Conservation (phyloP, 2,329 filamentous ascomycete genomes). For the Metarhizium album region DNA sequence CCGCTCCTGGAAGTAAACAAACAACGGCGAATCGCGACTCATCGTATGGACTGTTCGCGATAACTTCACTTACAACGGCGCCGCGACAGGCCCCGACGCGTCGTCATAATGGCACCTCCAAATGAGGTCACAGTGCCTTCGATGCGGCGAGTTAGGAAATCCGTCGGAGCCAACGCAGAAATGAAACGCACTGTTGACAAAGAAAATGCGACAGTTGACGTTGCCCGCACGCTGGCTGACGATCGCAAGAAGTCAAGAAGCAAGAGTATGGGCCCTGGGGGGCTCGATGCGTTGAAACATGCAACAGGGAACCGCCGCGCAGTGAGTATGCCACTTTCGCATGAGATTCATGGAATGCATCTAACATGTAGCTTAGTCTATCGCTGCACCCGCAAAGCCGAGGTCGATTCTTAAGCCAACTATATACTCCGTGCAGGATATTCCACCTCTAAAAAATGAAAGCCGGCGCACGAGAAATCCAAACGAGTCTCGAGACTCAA, state of each 20-base stretch:
- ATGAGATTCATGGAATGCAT: neutral
- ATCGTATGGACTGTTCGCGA: neutral
- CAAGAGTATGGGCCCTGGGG: conserved; percentile 92
- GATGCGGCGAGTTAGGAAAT: conserved; percentile 55
- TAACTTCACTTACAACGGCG: conserved; percentile 4
- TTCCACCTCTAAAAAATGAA: conserved; percentile 49
- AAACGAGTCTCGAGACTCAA: conserved; percentile 5
- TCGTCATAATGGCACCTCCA: conserved; percentile 20
- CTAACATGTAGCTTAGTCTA: conserved; percentile 30
- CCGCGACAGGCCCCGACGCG: conserved; percentile 12
- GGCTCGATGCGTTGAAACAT: conserved; percentile 70
- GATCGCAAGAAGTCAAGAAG: conserved; percentile 67
- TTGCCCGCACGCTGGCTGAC: conserved; percentile 41
- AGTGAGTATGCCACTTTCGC: conserved; percentile 35
- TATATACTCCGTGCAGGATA: conserved; percentile 54
- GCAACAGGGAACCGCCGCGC: conserved; percentile 68
- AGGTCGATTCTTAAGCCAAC: conserved; percentile 75
- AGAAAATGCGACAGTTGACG: conserved; percentile 66
- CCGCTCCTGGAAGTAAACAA: conserved; percentile 26
- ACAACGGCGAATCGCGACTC: conserved; percentile 21
- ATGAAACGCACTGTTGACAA: conserved; percentile 50
- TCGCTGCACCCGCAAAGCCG: conserved; percentile 41
- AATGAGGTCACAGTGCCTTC: conserved; percentile 40
- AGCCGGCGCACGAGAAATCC: neutral
- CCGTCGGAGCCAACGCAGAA: conserved; percentile 51